phyloP scores from a whole-genome alignment of 805 yeast species.

The Hanseniaspora meyeri region DNA sequence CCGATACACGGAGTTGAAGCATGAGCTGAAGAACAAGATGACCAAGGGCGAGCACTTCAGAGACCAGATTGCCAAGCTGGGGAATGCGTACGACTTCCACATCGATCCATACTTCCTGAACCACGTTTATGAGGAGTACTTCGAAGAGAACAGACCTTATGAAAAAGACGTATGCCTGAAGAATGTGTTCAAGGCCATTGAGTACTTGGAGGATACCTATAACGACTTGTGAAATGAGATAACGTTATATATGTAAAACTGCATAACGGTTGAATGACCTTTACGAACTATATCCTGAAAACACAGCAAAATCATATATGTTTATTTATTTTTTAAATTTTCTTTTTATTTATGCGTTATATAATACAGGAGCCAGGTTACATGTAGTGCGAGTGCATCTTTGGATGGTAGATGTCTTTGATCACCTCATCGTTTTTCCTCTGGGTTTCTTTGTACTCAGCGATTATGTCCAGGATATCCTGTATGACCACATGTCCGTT shows the following conservation, averaged over 20 bases:
- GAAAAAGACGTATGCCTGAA: background rate
- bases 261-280: too few relatives aligned
- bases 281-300: too few relatives aligned
- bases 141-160: background rate
- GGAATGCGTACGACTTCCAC: background rate
- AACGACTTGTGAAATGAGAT: background rate
- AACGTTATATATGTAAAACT: background rate
- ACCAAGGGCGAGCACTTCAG: background rate
- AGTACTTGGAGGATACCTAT: background rate
- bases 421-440: background rate
- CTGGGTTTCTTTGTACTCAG: background rate
- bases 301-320: too few relatives aligned
- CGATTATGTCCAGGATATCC: background rate
- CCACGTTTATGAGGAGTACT: background rate
- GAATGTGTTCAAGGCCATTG: background rate
- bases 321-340: background rate
- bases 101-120: slow-evolving; percentile 2
- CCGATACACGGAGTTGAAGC: background rate
- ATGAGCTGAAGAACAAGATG: background rate
- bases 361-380: background rate
- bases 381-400: slow-evolving; percentile 5
- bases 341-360: too few relatives aligned
- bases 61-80: background rate
- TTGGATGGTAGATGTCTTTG: background rate
- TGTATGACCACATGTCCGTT: slow-evolving; percentile 1